phyloP scores from a whole-genome alignment of 1,284 basidiomycete genomes.

The Thelephora terrestris region DNA sequence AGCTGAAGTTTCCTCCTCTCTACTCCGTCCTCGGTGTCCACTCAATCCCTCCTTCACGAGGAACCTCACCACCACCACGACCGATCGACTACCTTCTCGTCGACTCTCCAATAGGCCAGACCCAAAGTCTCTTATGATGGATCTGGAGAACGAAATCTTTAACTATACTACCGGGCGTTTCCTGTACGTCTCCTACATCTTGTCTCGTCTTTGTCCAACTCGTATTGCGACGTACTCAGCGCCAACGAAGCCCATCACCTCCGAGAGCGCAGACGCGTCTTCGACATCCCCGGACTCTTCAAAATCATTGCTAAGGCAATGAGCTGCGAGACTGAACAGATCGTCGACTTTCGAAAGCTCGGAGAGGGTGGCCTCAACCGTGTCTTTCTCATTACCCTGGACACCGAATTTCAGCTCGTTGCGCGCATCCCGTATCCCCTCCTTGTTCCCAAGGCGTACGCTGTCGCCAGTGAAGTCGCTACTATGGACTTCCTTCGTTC shows the following conservation, averaged over 20 bases:
- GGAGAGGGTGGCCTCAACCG: slow-evolving; percentile 4
- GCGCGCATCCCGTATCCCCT: slow-evolving; percentile 3
- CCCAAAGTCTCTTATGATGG: too few species aligned
- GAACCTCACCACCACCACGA: too few species aligned
- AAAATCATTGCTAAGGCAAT: background rate
- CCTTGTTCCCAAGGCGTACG: slow-evolving; percentile 3
- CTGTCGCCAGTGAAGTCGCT: slow-evolving; percentile 4
- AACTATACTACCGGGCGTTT: too few species aligned
- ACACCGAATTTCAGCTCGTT: slow-evolving; percentile 2
- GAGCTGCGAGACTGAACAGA: slow-evolving; percentile 3
- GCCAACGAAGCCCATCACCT: slow-evolving; percentile 1
- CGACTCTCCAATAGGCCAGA: too few species aligned
- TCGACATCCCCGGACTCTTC: slow-evolving; percentile 1
- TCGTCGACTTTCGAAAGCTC: slow-evolving; percentile 3
- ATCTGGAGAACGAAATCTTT: too few species aligned
- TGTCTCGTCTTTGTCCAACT: slow-evolving; percentile 3
- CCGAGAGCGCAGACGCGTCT: slow-evolving; percentile 1
- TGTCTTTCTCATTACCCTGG: slow-evolving; percentile 2
- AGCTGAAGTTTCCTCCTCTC: too few species aligned
- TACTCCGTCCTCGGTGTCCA: too few species aligned
- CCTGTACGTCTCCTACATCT: slow-evolving; percentile 6
- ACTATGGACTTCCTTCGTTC: slow-evolving; percentile 4
- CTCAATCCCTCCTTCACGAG: too few species aligned
- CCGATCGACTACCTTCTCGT: too few species aligned
- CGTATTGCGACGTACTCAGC: slow-evolving; percentile 2